phyloP scores from a whole-genome alignment of 495 filamentous ascomycete genomes.

The Tricharina praecox region DNA sequence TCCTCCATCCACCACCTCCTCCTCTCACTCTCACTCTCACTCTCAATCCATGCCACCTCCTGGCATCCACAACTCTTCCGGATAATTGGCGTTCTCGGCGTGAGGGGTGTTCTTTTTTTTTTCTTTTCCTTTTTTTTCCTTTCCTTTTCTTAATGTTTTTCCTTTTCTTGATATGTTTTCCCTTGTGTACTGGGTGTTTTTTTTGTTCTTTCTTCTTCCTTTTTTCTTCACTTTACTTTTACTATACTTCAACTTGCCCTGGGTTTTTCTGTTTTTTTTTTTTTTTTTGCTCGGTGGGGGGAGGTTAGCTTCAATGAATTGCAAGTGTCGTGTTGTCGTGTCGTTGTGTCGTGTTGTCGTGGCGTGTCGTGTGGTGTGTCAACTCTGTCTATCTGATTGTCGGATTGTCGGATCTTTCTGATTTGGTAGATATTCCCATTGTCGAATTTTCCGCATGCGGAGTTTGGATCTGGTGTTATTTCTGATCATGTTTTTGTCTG shows the following conservation, averaged over 20 bases:
- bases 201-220: slow-evolving; percentile 9
- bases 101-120: slow-evolving; percentile 11
- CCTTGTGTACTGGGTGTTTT: slow-evolving; percentile 7
- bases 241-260: neutral
- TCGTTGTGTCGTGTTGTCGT: too few relatives aligned
- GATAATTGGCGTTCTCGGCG: slow-evolving; percentile 18
- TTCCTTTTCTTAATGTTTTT: slow-evolving; percentile 11
- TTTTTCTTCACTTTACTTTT: slow-evolving; percentile 3
- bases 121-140: slow-evolving; percentile 7
- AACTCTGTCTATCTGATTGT: too few relatives aligned
- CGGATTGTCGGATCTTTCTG: too few relatives aligned
- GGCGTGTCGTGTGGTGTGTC: too few relatives aligned
- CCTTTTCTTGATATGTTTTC: neutral
- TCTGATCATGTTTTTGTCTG: too few relatives aligned
- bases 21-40: neutral
- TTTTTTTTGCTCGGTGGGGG: too few relatives aligned
- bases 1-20: slow-evolving; percentile 10
- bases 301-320: too few relatives aligned
- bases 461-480: too few relatives aligned
- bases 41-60: neutral
- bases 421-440: too few relatives aligned
- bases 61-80: neutral
- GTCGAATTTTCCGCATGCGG: too few relatives aligned
- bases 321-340: too few relatives aligned
- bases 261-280: too few relatives aligned